Base-by-base conservation (phyloP, 2,329 filamentous ascomycete species). In the Lecanicillium sp. region DNA sequence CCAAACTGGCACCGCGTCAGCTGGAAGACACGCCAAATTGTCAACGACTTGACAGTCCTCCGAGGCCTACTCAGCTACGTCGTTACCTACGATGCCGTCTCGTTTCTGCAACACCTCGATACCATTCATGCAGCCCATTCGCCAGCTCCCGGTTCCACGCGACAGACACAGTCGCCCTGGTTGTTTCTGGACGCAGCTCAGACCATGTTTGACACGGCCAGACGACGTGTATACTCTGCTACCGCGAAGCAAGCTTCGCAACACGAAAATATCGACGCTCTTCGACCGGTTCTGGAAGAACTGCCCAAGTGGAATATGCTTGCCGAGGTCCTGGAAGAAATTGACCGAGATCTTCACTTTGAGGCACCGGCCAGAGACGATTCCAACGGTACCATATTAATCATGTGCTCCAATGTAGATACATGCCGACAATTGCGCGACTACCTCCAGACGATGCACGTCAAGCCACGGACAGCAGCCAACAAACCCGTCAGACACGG, bases 1-100 rank as follows among this genome's bases (percentile, higher is more conserved):
- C 89, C 90, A 4, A 89, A 97, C 42, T 98, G 92, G 92, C 92
- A 98, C 65, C 79, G 92, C 39, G 86, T 95, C 37, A 96, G 85
- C 58, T 94, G 86, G 72, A 88, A 92, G 61, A 97, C 90, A 3
- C 87, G 84, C 52, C 89, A 96, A 61, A 95, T 98, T 49, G 90
- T 94, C 41, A 84, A 81, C 51, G 92, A 97, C 56, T 61, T 98
- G 49, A 84, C 82, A 1, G 80, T 95, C 14, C 71, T 98, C 28
- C 77, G 90, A 41, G 80, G 79, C 17, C 82, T 97, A 58, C 72
- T 98, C 13, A 84, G 90, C 60, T 83, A 70, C 27, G 69, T 98
- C 15, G 72, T 98, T 18, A 82, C 83, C 3, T 87, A 92, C 49
- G 92, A 98, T 60, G 81, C 87, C 15, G 87, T 97, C 25, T 86